These are phyloP conservation scores for Candida dendrica DNA, from an alignment of 805 yeast genomes.

Conservation along the genomic window DNA sequence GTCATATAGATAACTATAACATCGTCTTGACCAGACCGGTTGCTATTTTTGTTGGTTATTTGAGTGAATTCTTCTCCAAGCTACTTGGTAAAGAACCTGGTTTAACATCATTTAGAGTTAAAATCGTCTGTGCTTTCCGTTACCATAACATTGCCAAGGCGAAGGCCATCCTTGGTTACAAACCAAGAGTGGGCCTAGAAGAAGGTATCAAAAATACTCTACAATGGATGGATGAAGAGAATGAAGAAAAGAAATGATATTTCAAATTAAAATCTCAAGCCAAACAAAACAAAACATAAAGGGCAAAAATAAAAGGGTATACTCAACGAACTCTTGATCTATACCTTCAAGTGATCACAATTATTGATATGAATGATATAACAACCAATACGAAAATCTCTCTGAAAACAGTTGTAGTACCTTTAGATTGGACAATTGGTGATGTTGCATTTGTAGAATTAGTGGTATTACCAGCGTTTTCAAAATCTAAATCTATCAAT, in stretches of 20 bases:
- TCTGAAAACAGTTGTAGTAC: neutral
- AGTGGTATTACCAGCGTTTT: neutral
- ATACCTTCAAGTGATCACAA: neutral
- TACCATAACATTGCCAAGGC: constrained; percentile 92
- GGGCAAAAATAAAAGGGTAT: neutral
- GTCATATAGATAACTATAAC: constrained; percentile 63
- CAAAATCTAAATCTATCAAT: neutral
- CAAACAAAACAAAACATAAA: neutral
- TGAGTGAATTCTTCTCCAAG: constrained; percentile 68
- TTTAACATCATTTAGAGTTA: constrained; percentile 92
- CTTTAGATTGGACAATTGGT: neutral
- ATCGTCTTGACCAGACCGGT: constrained; percentile 65
- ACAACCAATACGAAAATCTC: neutral
- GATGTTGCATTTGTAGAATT: neutral
- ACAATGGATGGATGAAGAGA: constrained; percentile 81
- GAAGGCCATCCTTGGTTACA: constrained; percentile 65
- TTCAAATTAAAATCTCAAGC: neutral
- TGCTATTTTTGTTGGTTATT: constrained; percentile 77
- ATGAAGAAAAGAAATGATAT: neutral
- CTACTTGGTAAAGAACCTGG: constrained; percentile 80
- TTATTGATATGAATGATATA: neutral
- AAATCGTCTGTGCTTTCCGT: constrained; percentile 85
- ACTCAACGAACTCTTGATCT: neutral
- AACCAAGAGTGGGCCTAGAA: constrained; percentile 71
- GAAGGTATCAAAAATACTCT: constrained; percentile 75